These are phyloP conservation scores for Penicillium sp. DNA, from an alignment of 2,329 filamentous ascomycete species.

Conservation along the genomic window DNA sequence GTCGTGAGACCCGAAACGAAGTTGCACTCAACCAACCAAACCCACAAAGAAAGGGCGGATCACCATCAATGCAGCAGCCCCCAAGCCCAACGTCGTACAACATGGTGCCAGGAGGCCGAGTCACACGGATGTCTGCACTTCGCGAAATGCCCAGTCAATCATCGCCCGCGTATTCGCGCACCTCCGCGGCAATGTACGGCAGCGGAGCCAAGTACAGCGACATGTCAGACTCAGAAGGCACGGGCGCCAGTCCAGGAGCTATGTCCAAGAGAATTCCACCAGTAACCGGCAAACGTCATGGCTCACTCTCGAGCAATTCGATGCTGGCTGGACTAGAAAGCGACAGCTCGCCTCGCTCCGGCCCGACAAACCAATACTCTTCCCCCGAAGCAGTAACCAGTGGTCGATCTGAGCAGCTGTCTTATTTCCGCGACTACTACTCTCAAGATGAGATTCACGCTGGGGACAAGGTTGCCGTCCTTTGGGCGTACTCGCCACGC, in stretches of 20 bases:
- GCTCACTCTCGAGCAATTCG: slow-evolving; percentile 86
- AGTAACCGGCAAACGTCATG: slow-evolving; percentile 64
- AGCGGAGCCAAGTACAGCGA: slow-evolving; percentile 52
- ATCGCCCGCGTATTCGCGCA: slow-evolving; percentile 56
- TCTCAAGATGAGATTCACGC: slow-evolving; percentile 94
- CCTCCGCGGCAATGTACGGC: slow-evolving; percentile 49
- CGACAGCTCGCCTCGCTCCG: slow-evolving; percentile 69
- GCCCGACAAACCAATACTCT: slow-evolving; percentile 69
- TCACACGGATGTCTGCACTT: slow-evolving; percentile 92
- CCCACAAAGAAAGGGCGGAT: slow-evolving; percentile 52
- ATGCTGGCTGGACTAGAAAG: slow-evolving; percentile 62
- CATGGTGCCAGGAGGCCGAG: slow-evolving; percentile 78
- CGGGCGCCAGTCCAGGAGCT: slow-evolving; percentile 69
- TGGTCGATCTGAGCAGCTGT: slow-evolving; percentile 90
- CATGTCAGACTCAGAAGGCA: slow-evolving; percentile 62
- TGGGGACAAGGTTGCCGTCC: slow-evolving; percentile 80
- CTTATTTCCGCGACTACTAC: slow-evolving; percentile 98
- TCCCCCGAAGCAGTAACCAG: slow-evolving; percentile 81
- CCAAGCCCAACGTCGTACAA: slow-evolving; percentile 59
- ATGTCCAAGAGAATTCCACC: slow-evolving; percentile 52
- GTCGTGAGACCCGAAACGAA: slow-evolving; percentile 58
- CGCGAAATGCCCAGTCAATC: slow-evolving; percentile 70
- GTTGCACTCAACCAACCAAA: slow-evolving; percentile 89
- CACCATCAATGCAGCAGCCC: slow-evolving; percentile 45
- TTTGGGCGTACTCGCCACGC: slow-evolving; percentile 96